Conservation (phyloP, 352 stramenopile species). For the Pythium vanterpoolii region DNA sequence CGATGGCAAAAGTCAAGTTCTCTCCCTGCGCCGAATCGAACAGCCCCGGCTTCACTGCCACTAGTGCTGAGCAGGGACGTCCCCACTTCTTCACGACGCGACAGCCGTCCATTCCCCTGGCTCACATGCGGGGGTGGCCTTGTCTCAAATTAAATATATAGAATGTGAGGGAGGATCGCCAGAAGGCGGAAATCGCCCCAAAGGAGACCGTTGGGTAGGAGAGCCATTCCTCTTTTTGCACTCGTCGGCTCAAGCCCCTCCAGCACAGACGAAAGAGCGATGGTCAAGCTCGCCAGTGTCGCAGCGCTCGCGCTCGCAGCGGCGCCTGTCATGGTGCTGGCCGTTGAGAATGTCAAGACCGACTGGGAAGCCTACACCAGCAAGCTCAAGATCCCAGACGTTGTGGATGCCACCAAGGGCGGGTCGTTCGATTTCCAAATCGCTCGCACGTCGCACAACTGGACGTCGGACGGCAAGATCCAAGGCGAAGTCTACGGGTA, state of each 20-base stretch:
- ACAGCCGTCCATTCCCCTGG: not conserved
- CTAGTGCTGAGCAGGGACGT: not conserved
- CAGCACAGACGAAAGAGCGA: not conserved
- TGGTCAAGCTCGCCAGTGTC: slow-evolving; percentile 7
- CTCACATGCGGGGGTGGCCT: not conserved
- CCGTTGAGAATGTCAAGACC: slow-evolving; percentile 24
- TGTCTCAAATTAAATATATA: slow-evolving; percentile 6
- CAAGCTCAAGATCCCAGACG: slow-evolving; percentile 31
- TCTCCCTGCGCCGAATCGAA: too few species aligned
- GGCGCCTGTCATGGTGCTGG: not conserved
- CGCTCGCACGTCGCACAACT: slow-evolving; percentile 26
- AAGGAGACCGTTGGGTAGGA: not conserved
- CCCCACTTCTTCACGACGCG: not conserved
- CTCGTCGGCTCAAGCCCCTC: slow-evolving; percentile 1
- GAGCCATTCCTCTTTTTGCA: slow-evolving; percentile 16
- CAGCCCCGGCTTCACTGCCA: not conserved
- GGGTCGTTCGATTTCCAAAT: slow-evolving; percentile 37
- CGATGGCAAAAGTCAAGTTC: too few species aligned
- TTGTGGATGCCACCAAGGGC: slow-evolving; percentile 38
- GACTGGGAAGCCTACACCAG: slow-evolving; percentile 35
- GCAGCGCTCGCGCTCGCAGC: slow-evolving; percentile 6
- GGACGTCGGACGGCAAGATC: slow-evolving; percentile 25
- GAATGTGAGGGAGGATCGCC: slow-evolving; percentile 1
- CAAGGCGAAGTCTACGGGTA: slow-evolving; percentile 31
- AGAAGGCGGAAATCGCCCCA: not conserved